phyloP scores from a whole-genome alignment of 106 monocot genomes.

The Platanthera zijinensis region DNA sequence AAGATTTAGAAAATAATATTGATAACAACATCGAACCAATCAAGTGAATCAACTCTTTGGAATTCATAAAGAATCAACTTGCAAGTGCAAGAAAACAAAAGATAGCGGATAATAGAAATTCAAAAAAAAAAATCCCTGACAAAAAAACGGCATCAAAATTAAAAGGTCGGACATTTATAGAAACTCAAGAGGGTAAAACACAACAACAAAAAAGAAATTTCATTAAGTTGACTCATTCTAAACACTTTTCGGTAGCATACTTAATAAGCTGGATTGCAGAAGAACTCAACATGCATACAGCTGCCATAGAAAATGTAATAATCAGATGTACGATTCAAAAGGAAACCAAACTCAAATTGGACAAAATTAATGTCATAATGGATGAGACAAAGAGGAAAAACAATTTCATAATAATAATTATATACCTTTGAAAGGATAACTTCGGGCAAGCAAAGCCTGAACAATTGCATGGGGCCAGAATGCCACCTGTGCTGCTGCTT shows the following conservation, averaged over 20 bases:
- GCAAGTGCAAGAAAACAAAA: neutral
- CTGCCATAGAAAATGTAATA: neutral
- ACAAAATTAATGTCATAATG: neutral
- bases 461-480: conserved; percentile 96
- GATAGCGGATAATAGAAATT: neutral
- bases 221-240: neutral
- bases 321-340: neutral
- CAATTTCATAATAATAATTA: neutral
- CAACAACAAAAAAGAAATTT: neutral
- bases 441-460: conserved; percentile 75
- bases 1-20: no score
- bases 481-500: conserved; percentile 99
- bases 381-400: no score
- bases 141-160: neutral
- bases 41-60: no score
- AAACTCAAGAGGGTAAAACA: neutral
- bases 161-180: neutral
- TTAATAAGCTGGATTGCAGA: neutral
- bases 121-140: no score
- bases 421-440: conserved; percentile 74
- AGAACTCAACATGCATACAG: neutral
- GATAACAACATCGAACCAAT: no score
- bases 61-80: neutral
- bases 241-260: neutral
- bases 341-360: neutral